Base-by-base conservation (phyloP, 345 rosid genomes). In the Garcia nutans region DNA sequence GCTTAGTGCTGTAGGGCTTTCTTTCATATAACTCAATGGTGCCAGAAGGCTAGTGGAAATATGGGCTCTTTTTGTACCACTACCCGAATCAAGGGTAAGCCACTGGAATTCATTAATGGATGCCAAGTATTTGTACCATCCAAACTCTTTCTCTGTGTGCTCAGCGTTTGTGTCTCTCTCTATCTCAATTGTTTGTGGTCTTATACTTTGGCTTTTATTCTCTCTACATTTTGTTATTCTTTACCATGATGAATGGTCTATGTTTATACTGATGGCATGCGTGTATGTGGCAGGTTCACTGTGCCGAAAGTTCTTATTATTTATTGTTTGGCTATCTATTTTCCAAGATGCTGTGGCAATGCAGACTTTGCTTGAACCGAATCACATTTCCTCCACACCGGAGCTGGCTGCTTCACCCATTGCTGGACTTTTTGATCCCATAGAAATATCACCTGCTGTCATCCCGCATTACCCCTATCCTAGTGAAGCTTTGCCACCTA, bases 361-460 rank as follows among this genome's bases (percentile, higher is more conserved):
- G 74, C 84, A 81, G 78, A 83, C 74, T 56, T 42, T 77, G 50
- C 58, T 82, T 71, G 83, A 83, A 70, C 79, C 85, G 61, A 88
- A 77, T 79, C 92, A 84, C 77, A 76, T 79, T 58, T 84, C 90
- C 19, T 80, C 93, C 3, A 75, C 82, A 26, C 75, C 88, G 72
- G 90, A 85, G 84, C 81, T 90, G 57, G 92, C 94, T 59, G 85
- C 84, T 77, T 92, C 98, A 63, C 97, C 99, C 23, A 83, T 77
- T 52, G 84, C 71, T 77, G 94, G 85, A 78, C 79, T 87, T 76
- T 87, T 93, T 80, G 93, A 90, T 85, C 99, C 99, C 62, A 90
- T 91, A 75, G 88, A 93, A 83, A 93, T 95, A 85, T 95, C 99
- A 0, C 98, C 99, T 5, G 83, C 97, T 24, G 91, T 89, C 59